Base-by-base conservation (phyloP, 2,329 filamentous ascomycete species). In the Sordariomycetes sp. region DNA sequence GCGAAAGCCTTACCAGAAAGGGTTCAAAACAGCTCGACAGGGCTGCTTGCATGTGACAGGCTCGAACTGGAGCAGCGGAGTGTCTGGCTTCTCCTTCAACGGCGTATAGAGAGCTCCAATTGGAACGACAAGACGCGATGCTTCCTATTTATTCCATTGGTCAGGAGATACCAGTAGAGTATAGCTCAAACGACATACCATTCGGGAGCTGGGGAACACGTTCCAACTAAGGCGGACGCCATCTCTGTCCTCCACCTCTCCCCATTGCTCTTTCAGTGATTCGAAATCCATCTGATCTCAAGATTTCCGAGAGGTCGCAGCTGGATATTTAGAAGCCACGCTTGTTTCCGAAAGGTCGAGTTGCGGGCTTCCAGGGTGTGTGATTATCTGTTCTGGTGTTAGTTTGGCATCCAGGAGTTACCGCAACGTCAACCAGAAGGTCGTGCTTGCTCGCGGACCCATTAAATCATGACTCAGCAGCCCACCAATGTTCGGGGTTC, bases 201-300 rank as follows among this genome's bases (percentile, higher is more conserved):
- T 97, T 71, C 94, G 90, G 69, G 93, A 93, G 78, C 92, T 97
- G 55, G 94, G 94, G 69, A 99, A 96, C 61, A 95, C 95, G 72
- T 99, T 99, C 94, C 94, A 99, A 75, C 93, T 97, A 64, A 99
- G 81, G 62, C 94, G 87, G 68, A 97, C 85, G 61, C 94, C 94
- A 84, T 99, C 94, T 65, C 90, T 86, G 69, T 99, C 94, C 78
- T 99, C 94, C 60, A 96, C 87, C 72, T 97, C 91, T 68, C 87
- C 90, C 92, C 92, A 97, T 77, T 93, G 88, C 75, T 97, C 92
- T 77, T 97, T 97, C 65, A 96, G 77, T 65, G 86, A 82, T 73
- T 97, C 92, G 79, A 90, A 96, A 72, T 96, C 92, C 91, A 96
- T 96, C 20, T 3, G 46, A 50, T 50, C 46, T 8, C 22, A 3